phyloP scores from a whole-genome alignment of 2,329 filamentous ascomycete species.

The Diplodia seriata region DNA sequence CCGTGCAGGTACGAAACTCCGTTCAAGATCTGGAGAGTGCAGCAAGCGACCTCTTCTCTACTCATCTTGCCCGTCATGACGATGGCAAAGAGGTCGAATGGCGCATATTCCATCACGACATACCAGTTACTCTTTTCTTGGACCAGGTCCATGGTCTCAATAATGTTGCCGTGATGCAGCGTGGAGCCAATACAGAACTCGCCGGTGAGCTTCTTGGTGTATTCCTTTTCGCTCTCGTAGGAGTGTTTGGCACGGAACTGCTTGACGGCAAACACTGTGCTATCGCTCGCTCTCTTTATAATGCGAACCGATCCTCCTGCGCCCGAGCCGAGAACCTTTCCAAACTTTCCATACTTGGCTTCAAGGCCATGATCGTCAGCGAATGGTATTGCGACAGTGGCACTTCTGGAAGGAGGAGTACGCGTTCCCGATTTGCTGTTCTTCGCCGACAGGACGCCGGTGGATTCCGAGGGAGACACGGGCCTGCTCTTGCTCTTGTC shows the following conservation, averaged over 20 bases:
- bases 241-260: conserved; percentile 91
- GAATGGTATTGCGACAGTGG: conserved; percentile 70
- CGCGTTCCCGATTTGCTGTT: conserved; percentile 51
- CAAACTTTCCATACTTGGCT: conserved; percentile 94
- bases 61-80: conserved; percentile 99
- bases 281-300: conserved; percentile 92
- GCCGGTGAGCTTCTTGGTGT: conserved; percentile 96
- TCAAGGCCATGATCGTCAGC: conserved; percentile 90
- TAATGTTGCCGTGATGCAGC: conserved; percentile 95
- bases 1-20: conserved; percentile 94
- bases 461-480: conserved; percentile 61
- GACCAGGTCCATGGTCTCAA: conserved; percentile 95
- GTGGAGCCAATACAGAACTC: conserved; percentile 99
- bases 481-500: conserved; percentile 65
- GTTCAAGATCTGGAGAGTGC: conserved; percentile 91
- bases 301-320: conserved; percentile 93
- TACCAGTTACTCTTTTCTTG: conserved; percentile 95
- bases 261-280: conserved; percentile 95
- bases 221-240: conserved; percentile 93
- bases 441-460: conserved; percentile 57
- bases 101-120: conserved; percentile 98
- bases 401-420: conserved; percentile 44
- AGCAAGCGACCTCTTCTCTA: conserved; percentile 86
- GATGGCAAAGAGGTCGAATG: conserved; percentile 93
- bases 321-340: conserved; percentile 89